Conservation (phyloP, 768 basidiomycete species). For the Chalciporus chontae region DNA sequence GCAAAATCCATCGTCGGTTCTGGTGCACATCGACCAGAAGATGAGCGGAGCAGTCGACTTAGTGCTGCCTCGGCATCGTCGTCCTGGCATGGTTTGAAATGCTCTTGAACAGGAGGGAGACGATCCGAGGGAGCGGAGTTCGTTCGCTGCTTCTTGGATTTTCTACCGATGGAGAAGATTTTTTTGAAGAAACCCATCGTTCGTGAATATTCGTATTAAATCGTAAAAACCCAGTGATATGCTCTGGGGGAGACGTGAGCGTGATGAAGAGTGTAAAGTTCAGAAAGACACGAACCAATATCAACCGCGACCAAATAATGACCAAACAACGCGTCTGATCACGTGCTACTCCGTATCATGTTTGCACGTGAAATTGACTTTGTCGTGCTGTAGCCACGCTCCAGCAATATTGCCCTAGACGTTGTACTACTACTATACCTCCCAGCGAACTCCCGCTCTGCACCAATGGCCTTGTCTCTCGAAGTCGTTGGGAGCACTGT, state of each 20-base stretch:
- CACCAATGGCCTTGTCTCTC: slow-evolving; percentile 26
- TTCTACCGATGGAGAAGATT: slow-evolving; percentile 66
- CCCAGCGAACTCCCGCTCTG: background rate
- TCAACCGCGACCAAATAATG: slow-evolving; percentile 44
- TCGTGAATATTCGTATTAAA: slow-evolving; percentile 20
- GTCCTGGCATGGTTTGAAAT: slow-evolving; percentile 20
- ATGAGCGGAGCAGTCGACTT: slow-evolving; percentile 60
- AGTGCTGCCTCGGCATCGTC: slow-evolving; percentile 46
- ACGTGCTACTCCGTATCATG: slow-evolving; percentile 24
- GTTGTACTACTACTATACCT: background rate
- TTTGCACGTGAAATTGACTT: slow-evolving; percentile 11
- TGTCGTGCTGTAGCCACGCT: background rate
- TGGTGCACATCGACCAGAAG: slow-evolving; percentile 62
- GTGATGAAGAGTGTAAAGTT: slow-evolving; percentile 19
- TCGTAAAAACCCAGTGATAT: slow-evolving; percentile 23
- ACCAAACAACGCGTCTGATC: slow-evolving; percentile 30
- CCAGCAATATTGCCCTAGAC: no score
- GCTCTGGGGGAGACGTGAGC: slow-evolving; percentile 23
- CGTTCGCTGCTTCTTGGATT: slow-evolving; percentile 44
- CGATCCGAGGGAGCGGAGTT: slow-evolving; percentile 25
- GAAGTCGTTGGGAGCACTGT: slow-evolving; percentile 56
- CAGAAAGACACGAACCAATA: slow-evolving; percentile 4
- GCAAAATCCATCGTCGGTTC: slow-evolving; percentile 54
- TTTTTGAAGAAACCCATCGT: slow-evolving; percentile 69
- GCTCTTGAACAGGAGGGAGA: slow-evolving; percentile 24